Base-by-base conservation (phyloP, 176 grass and related monocot species). In the Carex cristatella region DNA sequence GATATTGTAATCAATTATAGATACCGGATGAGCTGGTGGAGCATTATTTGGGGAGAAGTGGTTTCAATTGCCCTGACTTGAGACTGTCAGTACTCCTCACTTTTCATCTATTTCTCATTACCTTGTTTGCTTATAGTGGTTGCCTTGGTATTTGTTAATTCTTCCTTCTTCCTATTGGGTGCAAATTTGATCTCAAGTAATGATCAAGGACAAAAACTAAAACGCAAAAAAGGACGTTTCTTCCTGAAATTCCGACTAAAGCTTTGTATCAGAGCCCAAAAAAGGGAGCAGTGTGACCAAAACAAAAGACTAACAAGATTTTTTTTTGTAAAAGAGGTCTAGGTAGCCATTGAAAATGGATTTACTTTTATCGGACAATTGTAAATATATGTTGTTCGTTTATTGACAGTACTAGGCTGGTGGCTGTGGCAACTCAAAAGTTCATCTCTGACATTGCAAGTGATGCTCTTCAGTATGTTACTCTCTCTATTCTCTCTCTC, bases 11-110 rank as follows among this genome's bases (percentile, higher is more conserved):
- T 55, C 64, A 57, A 27, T 72, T 15, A n/a, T 31, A 99, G 96
- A 95, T 99, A 81, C 93, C 96, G 16, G 96, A 99, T 74, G 96
- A 99, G 88, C 96, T 99, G 70, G 91, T 94, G 89, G 96, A 99
- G 88, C 91, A 99, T 84, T 99, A 95, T 83, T 92, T 99, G 15
- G 91, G 86, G 32, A 94, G 88, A 69, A 95, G 96, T 81, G 96
- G 96, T 19, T 99, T 99, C 90, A 87, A 97, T 85, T 94, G 95
- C 89, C 94, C 95, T 11, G 95, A 97, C 58, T 81, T 97, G 40
- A 85, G 96, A 54, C 85, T 99, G 96, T 99, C 67, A 89, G 93
- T 89, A 3, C 32, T 18, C 40, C 32, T 18, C 40, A n/a, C 18
- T 79, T 55, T 32, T 69, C 12, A 38, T 81, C 48, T 10, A 84